These are phyloP conservation scores for Apiospora aurea DNA, from an alignment of 2,329 filamentous ascomycete species.

Conservation along the genomic window DNA sequence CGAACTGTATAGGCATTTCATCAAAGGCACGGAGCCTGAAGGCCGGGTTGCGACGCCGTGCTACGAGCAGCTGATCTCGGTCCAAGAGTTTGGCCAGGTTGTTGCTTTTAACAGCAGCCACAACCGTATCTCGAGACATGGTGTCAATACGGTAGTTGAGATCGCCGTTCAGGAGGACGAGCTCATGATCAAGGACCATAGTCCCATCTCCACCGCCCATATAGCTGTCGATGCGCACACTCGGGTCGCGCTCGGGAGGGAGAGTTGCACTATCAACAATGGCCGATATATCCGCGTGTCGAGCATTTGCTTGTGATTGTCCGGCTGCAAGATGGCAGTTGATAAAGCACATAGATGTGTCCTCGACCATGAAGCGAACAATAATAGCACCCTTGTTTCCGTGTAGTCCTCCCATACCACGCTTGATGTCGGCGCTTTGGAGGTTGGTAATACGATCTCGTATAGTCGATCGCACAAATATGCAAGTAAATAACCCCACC, in stretches of 20 bases:
- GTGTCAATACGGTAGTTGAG: constrained; percentile 98
- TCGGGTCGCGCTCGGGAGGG: constrained; percentile 73
- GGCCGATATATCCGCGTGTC: constrained; percentile 89
- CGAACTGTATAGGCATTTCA: constrained; percentile 90
- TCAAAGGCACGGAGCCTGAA: constrained; percentile 89
- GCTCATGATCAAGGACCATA: constrained; percentile 95
- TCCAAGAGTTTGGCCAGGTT: constrained; percentile 89
- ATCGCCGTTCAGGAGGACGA: constrained; percentile 96
- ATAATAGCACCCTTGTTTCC: constrained; percentile 96
- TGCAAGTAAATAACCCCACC: constrained; percentile 93
- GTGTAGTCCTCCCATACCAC: constrained; percentile 93
- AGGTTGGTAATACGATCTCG: constrained; percentile 79
- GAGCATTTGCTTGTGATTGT: constrained; percentile 86
- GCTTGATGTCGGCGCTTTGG: constrained; percentile 84
- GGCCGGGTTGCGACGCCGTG: constrained; percentile 85
- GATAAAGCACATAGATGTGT: constrained; percentile 93
- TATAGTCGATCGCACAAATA: constrained; percentile 87
- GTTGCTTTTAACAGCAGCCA: constrained; percentile 80
- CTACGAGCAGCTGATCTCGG: constrained; percentile 90
- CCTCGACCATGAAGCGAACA: constrained; percentile 90
- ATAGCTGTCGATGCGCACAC: constrained; percentile 76
- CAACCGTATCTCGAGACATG: constrained; percentile 92
- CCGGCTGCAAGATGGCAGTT: constrained; percentile 98
- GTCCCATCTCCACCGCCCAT: constrained; percentile 92
- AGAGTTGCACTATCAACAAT: constrained; percentile 84